Evolutionary conservation across 345 rosid species (phyloP).

Genomic region (Theobroma cacao): DNA sequence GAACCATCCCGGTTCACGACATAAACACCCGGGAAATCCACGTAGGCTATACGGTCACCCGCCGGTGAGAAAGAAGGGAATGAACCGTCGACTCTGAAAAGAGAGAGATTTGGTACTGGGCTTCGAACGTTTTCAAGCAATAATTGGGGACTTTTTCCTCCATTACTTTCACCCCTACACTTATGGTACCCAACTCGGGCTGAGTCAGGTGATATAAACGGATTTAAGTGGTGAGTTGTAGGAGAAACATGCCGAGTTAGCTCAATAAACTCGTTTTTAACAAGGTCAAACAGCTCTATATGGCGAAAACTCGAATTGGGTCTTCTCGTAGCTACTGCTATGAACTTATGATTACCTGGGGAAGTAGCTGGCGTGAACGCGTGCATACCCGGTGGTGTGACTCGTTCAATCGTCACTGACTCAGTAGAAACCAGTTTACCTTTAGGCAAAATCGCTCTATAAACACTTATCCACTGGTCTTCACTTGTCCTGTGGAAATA

Average conservation of each 20-base stretch:
- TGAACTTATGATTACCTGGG: constrained; percentile 66
- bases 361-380: constrained; percentile 93
- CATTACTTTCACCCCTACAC: constrained; percentile 56
- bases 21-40: constrained; percentile 72
- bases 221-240: constrained; percentile 69
- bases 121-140: constrained; percentile 63
- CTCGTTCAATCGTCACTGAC: constrained; percentile 49
- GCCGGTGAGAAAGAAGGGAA: constrained; percentile 79
- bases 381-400: constrained; percentile 82
- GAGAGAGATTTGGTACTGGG: constrained; percentile 46
- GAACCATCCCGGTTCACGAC: constrained; percentile 84
- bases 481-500: constrained; percentile 71
- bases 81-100: constrained; percentile 83
- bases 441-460: constrained; percentile 47
- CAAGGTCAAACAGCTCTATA: constrained; percentile 67
- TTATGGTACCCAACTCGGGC: constrained; percentile 74
- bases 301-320: constrained; percentile 62
- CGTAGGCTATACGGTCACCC: constrained; percentile 75
- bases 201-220: constrained; percentile 80
- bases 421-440: constrained; percentile 29
- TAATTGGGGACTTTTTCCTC: constrained; percentile 39
- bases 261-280: constrained; percentile 50
- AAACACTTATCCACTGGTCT: constrained; percentile 78
- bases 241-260: constrained; percentile 72
- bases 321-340: constrained; percentile 80